phyloP scores from a whole-genome alignment of 805 yeast species.

The Candida chilensis region DNA sequence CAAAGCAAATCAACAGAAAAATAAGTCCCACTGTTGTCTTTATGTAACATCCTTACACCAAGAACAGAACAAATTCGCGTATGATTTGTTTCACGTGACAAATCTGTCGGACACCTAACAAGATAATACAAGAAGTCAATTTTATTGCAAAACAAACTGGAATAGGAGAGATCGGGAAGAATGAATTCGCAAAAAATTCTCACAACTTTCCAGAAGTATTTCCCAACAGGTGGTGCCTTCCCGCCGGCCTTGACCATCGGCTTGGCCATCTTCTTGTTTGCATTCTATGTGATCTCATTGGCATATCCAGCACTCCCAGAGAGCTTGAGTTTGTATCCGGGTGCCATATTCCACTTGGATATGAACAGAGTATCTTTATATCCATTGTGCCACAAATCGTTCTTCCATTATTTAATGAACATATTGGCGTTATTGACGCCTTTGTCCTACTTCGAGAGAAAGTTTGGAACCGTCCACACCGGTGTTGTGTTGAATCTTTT shows the following conservation, averaged over 20 bases:
- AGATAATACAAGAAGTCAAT: no score
- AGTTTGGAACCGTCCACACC: conserved; percentile 79
- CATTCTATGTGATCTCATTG: conserved; percentile 27
- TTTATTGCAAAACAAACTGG: no score
- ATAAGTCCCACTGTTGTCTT: no score
- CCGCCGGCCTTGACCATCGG: conserved; percentile 63
- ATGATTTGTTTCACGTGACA: no score
- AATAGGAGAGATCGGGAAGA: no score
- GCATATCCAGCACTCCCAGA: conserved; percentile 16
- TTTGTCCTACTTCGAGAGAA: conserved; percentile 55
- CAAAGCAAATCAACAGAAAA: no score
- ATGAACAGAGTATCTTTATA: conserved; percentile 57
- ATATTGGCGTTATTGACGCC: conserved; percentile 47
- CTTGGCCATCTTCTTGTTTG: conserved; percentile 40
- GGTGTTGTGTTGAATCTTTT: conserved; percentile 69
- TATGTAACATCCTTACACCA: no score
- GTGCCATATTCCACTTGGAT: conserved; percentile 38
- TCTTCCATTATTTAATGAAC: conserved; percentile 56
- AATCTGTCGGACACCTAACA: no score
- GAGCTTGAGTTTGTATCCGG: conserved; percentile 43
- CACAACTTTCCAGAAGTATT: neutral
- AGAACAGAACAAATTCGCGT: no score
- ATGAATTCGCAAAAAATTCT: no score
- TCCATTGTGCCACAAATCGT: conserved; percentile 57
- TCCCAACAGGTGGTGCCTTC: conserved; percentile 4